Evolutionary conservation across 208 protist species (phyloP), one percentile per base, ranked within the genome.

Genomic region (Leishmania gerbilli): DNA sequence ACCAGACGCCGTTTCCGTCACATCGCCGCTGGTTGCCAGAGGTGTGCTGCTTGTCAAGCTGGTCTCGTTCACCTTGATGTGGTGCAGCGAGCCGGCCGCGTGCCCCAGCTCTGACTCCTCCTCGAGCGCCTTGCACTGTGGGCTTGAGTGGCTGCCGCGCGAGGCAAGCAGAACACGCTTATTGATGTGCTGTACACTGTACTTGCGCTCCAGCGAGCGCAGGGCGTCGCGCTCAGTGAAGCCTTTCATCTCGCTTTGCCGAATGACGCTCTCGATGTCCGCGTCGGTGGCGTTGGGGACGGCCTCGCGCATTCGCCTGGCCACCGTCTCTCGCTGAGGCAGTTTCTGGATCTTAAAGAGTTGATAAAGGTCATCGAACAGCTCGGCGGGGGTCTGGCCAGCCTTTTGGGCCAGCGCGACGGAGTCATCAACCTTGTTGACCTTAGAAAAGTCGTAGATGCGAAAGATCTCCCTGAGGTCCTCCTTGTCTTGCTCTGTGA

Each of bases 381-480:
- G 74, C 11, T 77, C 74, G 15, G 47, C 42, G 0, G 90, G 81
- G 0, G 81, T 74, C 40, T 79, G 82, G 2, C 84, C 87, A 2
- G 79, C 77, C n/a, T 58, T 42, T 27, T 82, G 76, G 27, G 86
- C 84, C 2, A 55, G 71, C 4, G 60, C 68, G 7, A 92, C 77
- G 1, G 81, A 74, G 2, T 79, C 60, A 37, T 90, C 83, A 1
- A 92, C 82, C 64, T 81, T 78, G 21, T 81, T 85, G 15, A 88
- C 77, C 82, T 92, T 93, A 11, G 85, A 77, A 60, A 88, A 90
- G 79, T 95, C 83, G 68, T 88, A 87, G 37, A 92, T 79, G 75
- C 92, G 90, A 55, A 89, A 89, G 67, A 95, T 75, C 55, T 91
- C 90, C 60, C 76, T 71, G 47, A 93, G 72, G 51, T 95, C 92